phyloP scores from a whole-genome alignment of 345 rosid species.

The Melastoma malabathricum region DNA sequence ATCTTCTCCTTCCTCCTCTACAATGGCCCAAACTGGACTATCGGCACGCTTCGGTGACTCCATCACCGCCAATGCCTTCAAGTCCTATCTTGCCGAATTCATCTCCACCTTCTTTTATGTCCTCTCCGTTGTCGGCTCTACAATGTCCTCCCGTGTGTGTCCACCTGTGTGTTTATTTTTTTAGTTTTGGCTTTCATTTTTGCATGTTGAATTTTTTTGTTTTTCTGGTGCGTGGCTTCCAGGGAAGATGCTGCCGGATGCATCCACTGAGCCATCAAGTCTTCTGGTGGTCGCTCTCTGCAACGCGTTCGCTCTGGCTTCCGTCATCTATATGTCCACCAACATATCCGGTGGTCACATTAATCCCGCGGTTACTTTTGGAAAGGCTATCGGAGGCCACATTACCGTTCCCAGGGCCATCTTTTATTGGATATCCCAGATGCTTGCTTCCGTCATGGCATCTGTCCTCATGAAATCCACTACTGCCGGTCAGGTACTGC shows the following conservation, averaged over 20 bases:
- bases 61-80: slow-evolving; percentile 35
- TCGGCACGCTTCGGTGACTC: slow-evolving; percentile 30
- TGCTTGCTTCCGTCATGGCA: slow-evolving; percentile 78
- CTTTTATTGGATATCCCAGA: slow-evolving; percentile 73
- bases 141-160: slow-evolving; percentile 64
- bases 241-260: slow-evolving; percentile 62
- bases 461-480: slow-evolving; percentile 51
- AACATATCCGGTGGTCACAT: slow-evolving; percentile 76
- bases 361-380: slow-evolving; percentile 88
- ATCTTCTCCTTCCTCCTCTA: background rate
- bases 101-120: slow-evolving; percentile 86
- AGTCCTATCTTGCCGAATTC: slow-evolving; percentile 77
- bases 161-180: too few relatives aligned
- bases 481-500: slow-evolving; percentile 40
- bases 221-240: slow-evolving; percentile 3
- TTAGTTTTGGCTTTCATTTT: too few relatives aligned
- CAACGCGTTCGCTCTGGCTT: slow-evolving; percentile 55
- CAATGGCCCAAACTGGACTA: slow-evolving; percentile 43
- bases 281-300: slow-evolving; percentile 52
- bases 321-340: slow-evolving; percentile 47
- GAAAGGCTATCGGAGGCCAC: slow-evolving; percentile 69
- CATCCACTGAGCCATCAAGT: slow-evolving; percentile 39
- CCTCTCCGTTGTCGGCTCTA: slow-evolving; percentile 66
- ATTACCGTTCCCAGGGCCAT: slow-evolving; percentile 62
- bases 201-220: too few relatives aligned